Conservation (phyloP, 2,329 filamentous ascomycete species). For the Penicillium sp. region DNA sequence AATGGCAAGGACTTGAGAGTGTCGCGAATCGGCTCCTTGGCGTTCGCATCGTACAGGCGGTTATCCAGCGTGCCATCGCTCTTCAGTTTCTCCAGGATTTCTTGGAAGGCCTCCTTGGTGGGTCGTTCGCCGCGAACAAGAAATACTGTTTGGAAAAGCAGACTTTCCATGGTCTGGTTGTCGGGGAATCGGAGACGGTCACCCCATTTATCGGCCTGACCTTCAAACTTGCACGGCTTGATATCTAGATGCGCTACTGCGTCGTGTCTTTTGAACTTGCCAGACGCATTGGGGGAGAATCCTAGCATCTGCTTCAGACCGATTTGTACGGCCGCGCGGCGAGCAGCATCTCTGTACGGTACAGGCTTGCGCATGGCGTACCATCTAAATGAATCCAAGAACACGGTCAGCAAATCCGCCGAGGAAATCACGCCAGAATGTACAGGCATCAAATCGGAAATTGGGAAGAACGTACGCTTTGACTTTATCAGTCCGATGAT, state of each 20-base stretch:
- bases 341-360: slow-evolving; percentile 41
- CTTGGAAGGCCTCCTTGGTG: neutral
- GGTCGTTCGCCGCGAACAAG: neutral
- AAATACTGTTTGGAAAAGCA: slow-evolving; percentile 15
- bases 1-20: slow-evolving; percentile 49
- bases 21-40: slow-evolving; percentile 19
- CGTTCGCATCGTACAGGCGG: slow-evolving; percentile 6
- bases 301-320: slow-evolving; percentile 50
- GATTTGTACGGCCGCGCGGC: slow-evolving; percentile 58
- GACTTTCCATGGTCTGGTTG: slow-evolving; percentile 30
- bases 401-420: slow-evolving; percentile 4
- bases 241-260: slow-evolving; percentile 13
- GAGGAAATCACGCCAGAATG: neutral
- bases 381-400: slow-evolving; percentile 11
- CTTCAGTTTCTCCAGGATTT: neutral
- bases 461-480: slow-evolving; percentile 38
- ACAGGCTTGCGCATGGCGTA: slow-evolving; percentile 9
- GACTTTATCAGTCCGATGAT: slow-evolving; percentile 40
- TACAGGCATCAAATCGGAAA: neutral
- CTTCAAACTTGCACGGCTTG: slow-evolving; percentile 33
- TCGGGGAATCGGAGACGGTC: slow-evolving; percentile 33
- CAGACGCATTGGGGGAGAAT: neutral
- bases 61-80: neutral
- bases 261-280: neutral
- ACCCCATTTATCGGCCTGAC: slow-evolving; percentile 26